Evolutionary conservation across 306 rosid species (phyloP).

Genomic region (Gastrolobium bilobum): DNA sequence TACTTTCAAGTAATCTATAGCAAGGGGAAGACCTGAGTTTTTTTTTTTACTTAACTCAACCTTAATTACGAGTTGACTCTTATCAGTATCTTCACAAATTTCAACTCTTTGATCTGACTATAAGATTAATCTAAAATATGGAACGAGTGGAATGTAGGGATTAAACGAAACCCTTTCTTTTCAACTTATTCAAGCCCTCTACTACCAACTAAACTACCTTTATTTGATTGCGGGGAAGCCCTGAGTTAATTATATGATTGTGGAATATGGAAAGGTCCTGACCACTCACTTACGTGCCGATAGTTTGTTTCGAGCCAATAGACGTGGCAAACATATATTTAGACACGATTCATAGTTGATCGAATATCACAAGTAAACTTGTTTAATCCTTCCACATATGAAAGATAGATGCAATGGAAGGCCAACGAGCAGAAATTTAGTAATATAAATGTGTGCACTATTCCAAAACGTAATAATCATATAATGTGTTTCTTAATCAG

Average conservation of each 20-base stretch:
- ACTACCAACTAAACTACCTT: no score
- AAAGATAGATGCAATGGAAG: not conserved
- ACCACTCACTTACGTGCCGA: not conserved
- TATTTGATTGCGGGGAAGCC: no score
- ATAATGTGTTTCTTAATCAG: not conserved
- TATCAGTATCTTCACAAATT: no score
- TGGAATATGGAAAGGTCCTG: not conserved
- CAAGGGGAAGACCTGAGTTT: not conserved
- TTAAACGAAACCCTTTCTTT: no score
- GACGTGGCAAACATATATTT: not conserved
- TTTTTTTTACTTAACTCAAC: no score
- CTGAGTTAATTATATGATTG: not conserved
- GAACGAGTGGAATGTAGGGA: no score
- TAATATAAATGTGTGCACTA: no score
- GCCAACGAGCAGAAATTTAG: not conserved
- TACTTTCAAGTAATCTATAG: constrained; percentile 8
- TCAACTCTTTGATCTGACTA: no score
- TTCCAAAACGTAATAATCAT: no score
- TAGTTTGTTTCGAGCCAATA: not conserved
- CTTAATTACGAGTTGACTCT: no score
- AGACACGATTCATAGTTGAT: not conserved
- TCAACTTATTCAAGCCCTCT: no score
- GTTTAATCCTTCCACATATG: not conserved
- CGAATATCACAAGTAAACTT: not conserved
- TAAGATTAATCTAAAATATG: no score